phyloP scores from a whole-genome alignment of 2,329 filamentous ascomycete genomes.

The Endoconidiophora polonica region DNA sequence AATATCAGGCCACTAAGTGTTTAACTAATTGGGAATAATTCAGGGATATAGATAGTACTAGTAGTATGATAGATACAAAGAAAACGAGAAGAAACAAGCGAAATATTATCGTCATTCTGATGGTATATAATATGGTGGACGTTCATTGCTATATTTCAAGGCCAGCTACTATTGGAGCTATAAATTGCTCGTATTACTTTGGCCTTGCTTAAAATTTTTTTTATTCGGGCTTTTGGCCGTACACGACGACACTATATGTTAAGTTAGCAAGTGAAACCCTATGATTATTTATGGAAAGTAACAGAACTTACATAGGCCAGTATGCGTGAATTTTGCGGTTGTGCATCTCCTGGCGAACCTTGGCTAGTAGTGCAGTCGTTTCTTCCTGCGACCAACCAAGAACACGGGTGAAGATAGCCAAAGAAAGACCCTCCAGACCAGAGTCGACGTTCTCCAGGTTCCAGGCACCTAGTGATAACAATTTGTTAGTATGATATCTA shows the following conservation, averaged over 20 bases:
- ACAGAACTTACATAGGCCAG: conserved; percentile 19
- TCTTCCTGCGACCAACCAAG: conserved; percentile 19
- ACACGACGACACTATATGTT: conserved; percentile 13
- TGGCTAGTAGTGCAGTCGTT: conserved; percentile 17
- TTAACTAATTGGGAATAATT: not conserved
- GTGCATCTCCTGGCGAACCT: conserved; percentile 19
- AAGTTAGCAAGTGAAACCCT: not conserved
- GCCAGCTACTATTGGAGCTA: too few species aligned
- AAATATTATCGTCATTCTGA: too few species aligned
- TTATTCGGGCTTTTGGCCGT: conserved; percentile 13
- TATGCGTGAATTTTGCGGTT: conserved; percentile 20
- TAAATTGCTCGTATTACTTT: too few species aligned
- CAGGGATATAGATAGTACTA: not conserved
- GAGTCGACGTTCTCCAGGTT: conserved; percentile 12
- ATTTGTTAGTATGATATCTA: conserved; percentile 13
- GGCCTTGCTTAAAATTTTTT: too few species aligned
- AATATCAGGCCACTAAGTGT: not conserved
- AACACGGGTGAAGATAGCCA: conserved; percentile 20
- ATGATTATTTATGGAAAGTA: not conserved
- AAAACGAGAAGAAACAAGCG: too few species aligned
- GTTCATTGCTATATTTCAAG: too few species aligned
- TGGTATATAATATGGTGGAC: too few species aligned
- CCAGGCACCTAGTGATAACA: conserved; percentile 18
- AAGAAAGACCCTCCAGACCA: conserved; percentile 19
- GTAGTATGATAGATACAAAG: too few species aligned